Percentiles rank a stretch among this genome's conserved stretches.
Conservation (phyloP, 2,329 filamentous ascomycete species). For the Venturia asperata region DNA sequence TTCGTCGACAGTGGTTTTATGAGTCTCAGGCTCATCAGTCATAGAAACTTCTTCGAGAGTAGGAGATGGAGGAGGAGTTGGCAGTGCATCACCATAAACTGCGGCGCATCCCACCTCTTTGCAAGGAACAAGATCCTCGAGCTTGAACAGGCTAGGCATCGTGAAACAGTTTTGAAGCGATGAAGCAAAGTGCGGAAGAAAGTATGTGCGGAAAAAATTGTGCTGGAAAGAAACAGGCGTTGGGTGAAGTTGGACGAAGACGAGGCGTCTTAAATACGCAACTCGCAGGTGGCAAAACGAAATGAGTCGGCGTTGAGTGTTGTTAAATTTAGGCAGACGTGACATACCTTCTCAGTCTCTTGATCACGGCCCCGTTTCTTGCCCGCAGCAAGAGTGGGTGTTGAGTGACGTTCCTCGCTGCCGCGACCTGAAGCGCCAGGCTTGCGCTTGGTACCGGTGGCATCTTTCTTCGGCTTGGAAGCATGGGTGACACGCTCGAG, state of each 20-base stretch:
- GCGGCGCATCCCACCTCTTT: neutral
- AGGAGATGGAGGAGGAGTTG: neutral
- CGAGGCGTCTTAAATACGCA: neutral
- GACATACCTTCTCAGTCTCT: conserved; percentile 67
- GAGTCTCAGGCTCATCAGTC: neutral
- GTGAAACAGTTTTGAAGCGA: neutral
- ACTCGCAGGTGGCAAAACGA: neutral
- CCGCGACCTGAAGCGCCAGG: conserved; percentile 56
- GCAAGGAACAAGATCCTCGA: neutral
- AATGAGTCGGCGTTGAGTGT: neutral
- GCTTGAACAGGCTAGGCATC: neutral
- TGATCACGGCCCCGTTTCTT: conserved; percentile 71
- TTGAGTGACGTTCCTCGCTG: conserved; percentile 68
- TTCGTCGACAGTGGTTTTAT: conserved; percentile 1
- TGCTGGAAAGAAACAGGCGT: neutral
- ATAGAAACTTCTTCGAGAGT: neutral
- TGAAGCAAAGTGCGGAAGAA: neutral
- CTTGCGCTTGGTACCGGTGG: conserved; percentile 45
- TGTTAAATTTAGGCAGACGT: neutral
- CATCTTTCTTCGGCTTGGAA: conserved; percentile 30
- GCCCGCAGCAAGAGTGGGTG: conserved; percentile 52
- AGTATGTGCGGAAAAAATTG: too few species aligned
- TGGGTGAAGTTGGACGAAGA: neutral
- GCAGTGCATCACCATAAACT: neutral
- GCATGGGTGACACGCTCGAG: conserved; percentile 52